phyloP scores from a whole-genome alignment of 2,329 filamentous ascomycete species.

The Alternaria viburni region DNA sequence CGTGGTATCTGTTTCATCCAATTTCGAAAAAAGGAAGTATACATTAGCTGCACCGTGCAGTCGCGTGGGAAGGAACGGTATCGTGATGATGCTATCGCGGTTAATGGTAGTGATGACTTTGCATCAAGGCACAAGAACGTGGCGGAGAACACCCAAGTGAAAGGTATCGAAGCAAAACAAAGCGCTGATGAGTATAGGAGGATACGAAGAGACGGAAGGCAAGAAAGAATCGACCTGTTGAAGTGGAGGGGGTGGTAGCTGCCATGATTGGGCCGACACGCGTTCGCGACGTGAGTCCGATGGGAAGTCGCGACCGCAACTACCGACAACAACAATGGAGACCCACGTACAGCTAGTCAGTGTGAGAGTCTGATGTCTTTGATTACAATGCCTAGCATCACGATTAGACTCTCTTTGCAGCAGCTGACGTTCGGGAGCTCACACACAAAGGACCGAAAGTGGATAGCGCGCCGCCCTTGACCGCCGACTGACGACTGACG shows the following conservation, averaged over 20 bases:
- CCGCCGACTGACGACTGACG: conserved; percentile 11
- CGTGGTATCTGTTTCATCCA: neutral
- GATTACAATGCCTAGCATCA: neutral
- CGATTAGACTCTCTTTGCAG: neutral
- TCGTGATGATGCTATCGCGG: neutral
- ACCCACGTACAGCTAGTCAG: neutral
- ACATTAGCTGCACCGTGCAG: neutral
- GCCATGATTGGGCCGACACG: neutral
- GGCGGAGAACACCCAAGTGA: neutral
- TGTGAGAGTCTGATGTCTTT: neutral
- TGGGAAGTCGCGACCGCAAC: neutral
- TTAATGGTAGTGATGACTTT: neutral
- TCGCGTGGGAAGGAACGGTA: neutral
- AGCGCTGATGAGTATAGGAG: fast-evolving
- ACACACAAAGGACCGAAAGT: conserved; percentile 6
- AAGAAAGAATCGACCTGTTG: neutral
- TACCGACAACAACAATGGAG: neutral
- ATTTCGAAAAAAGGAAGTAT: neutral
- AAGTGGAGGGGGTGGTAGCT: neutral
- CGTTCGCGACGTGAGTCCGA: neutral
- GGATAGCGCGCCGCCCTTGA: conserved; percentile 13
- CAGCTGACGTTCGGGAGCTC: conserved; percentile 7
- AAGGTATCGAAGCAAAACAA: neutral
- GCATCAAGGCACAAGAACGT: neutral
- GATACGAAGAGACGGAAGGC: too few species aligned